phyloP scores from a whole-genome alignment of 257 asterid species.

The Pogostemon cablin region DNA sequence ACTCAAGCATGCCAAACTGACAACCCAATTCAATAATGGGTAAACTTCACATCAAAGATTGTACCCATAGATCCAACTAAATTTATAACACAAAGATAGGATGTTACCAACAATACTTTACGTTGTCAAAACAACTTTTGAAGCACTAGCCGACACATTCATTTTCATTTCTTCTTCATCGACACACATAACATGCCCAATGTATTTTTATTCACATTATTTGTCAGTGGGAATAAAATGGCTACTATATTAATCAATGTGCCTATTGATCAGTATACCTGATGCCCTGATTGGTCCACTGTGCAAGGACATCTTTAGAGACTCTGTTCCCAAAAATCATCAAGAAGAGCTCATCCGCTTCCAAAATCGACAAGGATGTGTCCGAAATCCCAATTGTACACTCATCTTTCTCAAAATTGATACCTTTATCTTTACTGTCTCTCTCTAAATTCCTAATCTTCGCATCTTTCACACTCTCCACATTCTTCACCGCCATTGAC shows the following conservation, averaged over 20 bases:
- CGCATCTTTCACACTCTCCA: slow-evolving; percentile 45
- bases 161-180: slow-evolving; percentile 6
- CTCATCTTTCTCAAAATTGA: slow-evolving; percentile 37
- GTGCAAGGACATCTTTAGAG: slow-evolving; percentile 76
- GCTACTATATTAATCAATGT: neutral
- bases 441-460: slow-evolving; percentile 36
- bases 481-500: slow-evolving; percentile 34
- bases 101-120: neutral
- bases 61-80: neutral
- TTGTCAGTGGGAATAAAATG: neutral
- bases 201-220: neutral
- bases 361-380: slow-evolving; percentile 47
- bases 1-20: neutral
- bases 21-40: neutral
- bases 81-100: neutral
- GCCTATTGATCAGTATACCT: slow-evolving; percentile 47
- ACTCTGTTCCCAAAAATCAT: slow-evolving; percentile 75
- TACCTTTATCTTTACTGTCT: slow-evolving; percentile 42
- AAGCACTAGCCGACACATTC: neutral
- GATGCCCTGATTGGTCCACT: slow-evolving; percentile 98
- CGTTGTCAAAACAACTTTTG: neutral
- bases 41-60: slow-evolving; percentile 6
- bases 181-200: neutral
- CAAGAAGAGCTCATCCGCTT: slow-evolving; percentile 71
- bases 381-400: slow-evolving; percentile 41